Base-by-base conservation (phyloP, 495 filamentous ascomycete species). In the Hypoxylon perforatum region DNA sequence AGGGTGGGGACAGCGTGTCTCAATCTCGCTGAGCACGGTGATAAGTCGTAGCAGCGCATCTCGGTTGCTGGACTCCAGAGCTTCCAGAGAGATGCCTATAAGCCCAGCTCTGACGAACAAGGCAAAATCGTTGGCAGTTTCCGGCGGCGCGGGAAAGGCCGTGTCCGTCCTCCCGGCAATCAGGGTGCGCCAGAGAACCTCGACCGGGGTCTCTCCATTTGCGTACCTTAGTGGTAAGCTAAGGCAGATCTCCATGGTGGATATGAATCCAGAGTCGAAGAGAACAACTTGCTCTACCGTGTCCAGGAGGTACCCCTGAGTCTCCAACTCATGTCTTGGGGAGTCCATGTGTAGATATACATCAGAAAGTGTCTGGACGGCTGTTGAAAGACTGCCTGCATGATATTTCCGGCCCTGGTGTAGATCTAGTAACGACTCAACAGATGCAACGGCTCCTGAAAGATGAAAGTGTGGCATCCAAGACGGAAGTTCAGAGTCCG, bases 401-500 rank as follows among this genome's bases (percentile, higher is more conserved):
- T 67, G 57, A 18, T 45, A 61, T 36, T 63, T 61, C 46, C 14
- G 36, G 9, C 57, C 64, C 41, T 62, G 57, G 12, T 67, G 64
- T 44, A 58, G 39, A n/a, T 52, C 39, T 9, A 67, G 23, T 2
- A 63, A 33, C n/a, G 57, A 54, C 21, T 63, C 58, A 1, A 53
- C 58, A 6, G 59, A 57, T 33, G 58, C 60, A 14, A 61, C 64
- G 30, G 64, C 60, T 15, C 57, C 64, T 0, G 64, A 41, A 21
- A 57, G 21, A 25, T 63, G 58, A 30, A 67, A 67, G n/a, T 67
- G 58, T 8, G 64, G 58, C 59, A 67, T 48, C 64, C 64, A 67
- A 35, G 64, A 67, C 1, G 64, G 64, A 11, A 67, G 52, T 28
- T 50, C 18, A 11, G 64, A 53, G 9, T 67, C 7, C 49, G 23